Conservation (phyloP, 495 filamentous ascomycete genomes). For the Astrothelium macrocarpum region DNA sequence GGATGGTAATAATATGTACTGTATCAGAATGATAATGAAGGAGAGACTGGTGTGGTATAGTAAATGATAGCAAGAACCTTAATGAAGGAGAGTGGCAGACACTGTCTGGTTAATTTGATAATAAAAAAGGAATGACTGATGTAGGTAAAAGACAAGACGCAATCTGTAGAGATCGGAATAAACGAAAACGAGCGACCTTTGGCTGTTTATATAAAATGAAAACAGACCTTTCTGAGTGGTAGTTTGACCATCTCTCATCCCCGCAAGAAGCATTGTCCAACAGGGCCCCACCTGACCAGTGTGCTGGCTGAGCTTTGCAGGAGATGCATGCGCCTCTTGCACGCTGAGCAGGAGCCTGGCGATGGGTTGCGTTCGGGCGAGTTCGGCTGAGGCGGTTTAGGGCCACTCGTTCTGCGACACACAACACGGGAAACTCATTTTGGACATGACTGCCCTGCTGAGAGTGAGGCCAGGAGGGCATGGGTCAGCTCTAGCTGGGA, state of each 20-base stretch:
- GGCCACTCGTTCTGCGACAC: neutral
- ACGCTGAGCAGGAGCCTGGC: neutral
- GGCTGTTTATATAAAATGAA: neutral
- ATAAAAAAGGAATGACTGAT: slow-evolving; percentile 1
- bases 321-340: neutral
- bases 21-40: neutral
- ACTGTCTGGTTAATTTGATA: neutral
- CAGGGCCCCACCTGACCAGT: neutral
- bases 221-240: neutral
- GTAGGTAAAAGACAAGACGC: neutral
- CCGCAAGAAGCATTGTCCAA: neutral
- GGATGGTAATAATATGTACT: neutral
- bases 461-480: neutral
- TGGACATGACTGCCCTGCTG: neutral
- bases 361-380: neutral
- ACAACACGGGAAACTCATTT: slow-evolving; percentile 1
- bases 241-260: neutral
- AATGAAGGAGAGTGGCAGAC: neutral
- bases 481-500: neutral
- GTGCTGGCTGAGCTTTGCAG: neutral
- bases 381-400: neutral
- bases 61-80: neutral
- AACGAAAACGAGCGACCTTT: neutral
- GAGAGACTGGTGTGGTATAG: neutral
- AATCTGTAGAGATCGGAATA: neutral